Conservation (phyloP, 352 stramenopile species). For the Phytophthora foliorum region DNA sequence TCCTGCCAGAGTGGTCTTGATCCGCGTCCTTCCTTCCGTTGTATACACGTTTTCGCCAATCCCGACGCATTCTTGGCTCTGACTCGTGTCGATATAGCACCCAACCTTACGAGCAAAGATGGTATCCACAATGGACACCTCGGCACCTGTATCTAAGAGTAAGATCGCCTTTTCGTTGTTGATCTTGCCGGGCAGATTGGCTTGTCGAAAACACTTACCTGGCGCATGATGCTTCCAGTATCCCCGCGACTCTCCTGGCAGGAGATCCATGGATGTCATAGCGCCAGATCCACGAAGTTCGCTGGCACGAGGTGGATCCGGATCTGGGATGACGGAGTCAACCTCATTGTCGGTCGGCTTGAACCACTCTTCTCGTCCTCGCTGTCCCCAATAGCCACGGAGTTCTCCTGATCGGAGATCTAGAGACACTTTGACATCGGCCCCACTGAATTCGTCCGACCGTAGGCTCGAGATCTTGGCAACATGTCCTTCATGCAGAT, state of each 20-base stretch:
- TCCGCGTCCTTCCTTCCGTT: slow-evolving; percentile 2
- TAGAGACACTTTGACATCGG: neutral
- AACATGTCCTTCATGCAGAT: neutral
- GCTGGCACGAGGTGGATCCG: neutral
- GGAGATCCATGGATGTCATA: neutral
- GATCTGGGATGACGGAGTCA: neutral
- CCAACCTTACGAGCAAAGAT: slow-evolving; percentile 32
- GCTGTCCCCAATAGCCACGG: slow-evolving; percentile 29
- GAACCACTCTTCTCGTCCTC: neutral
- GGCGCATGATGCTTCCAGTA: slow-evolving; percentile 7
- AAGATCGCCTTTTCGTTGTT: slow-evolving; percentile 26
- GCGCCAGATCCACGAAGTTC: neutral
- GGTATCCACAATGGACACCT: slow-evolving; percentile 30
- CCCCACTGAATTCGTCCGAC: neutral
- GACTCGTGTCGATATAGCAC: slow-evolving; percentile 17
- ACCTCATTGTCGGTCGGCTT: neutral
- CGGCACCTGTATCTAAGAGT: slow-evolving; percentile 37
- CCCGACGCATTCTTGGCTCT: slow-evolving; percentile 17
- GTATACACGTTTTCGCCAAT: slow-evolving; percentile 17
- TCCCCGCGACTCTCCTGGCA: neutral
- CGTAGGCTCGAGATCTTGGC: neutral
- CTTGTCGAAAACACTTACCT: slow-evolving; percentile 30
- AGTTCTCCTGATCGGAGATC: slow-evolving; percentile 2
- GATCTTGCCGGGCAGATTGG: slow-evolving; percentile 23
- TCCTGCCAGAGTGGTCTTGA: slow-evolving; percentile 25